These are phyloP conservation scores for Sporothrix phasma DNA, from an alignment of 2,329 filamentous ascomycete genomes.

Conservation along the genomic window DNA sequence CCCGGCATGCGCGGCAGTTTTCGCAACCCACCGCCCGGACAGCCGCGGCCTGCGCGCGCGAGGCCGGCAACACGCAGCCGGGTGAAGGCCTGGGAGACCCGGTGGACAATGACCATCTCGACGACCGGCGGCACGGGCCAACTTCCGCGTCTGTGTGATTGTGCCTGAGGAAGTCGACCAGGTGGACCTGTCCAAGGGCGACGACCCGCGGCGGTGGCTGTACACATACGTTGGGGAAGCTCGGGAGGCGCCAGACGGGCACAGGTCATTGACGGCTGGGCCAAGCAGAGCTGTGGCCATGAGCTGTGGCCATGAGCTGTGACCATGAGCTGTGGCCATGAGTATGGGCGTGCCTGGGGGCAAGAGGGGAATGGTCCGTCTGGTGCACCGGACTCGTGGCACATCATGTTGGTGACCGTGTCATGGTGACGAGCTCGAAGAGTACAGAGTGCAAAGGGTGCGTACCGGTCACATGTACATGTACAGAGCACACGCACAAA, in stretches of 20 bases:
- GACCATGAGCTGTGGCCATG: no score
- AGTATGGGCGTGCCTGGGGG: no score
- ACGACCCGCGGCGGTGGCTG: conserved; percentile 51
- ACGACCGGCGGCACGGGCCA: conserved; percentile 61
- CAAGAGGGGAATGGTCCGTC: background rate
- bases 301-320: conserved; percentile 13
- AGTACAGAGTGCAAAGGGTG: background rate
- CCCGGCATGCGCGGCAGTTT: conserved; percentile 72
- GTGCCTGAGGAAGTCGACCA: conserved; percentile 68
- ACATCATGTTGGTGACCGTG: background rate
- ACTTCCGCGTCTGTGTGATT: conserved; percentile 79
- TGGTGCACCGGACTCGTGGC: background rate
- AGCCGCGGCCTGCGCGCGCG: conserved; percentile 41
- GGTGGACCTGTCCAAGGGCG: conserved; percentile 59
- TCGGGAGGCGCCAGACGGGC: conserved; percentile 22
- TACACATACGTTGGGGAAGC: conserved; percentile 48
- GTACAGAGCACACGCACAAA: no score
- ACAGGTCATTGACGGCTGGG: conserved; percentile 47
- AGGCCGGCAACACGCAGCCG: conserved; percentile 26
- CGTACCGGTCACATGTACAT: no score
- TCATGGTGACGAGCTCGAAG: background rate
- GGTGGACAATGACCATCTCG: conserved; percentile 55
- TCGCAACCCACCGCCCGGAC: conserved; percentile 60
- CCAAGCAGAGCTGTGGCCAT: conserved; percentile 63
- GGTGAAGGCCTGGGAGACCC: conserved; percentile 44